Base-by-base conservation (phyloP, 345 rosid species). In the Citrus mangshanensis region DNA sequence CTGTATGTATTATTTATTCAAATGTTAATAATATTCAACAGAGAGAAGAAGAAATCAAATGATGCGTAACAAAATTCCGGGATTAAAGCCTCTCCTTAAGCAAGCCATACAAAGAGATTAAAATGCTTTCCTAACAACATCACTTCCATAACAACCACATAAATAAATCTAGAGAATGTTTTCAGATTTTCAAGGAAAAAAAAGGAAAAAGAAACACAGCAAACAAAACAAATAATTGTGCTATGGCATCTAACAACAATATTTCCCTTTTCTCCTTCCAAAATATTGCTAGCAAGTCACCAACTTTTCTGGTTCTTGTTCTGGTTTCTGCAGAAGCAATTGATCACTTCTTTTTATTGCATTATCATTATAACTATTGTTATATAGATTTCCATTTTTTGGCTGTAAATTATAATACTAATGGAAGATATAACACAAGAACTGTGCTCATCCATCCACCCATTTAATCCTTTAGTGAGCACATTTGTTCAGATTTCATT, bases 391-490 rank as follows among this genome's bases (percentile, higher is more conserved):
- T 46, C 51, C 34, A 14, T 18, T 42, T 68, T 9, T 61, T 74
- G 56, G 59, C 28, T 27, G 34, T 1, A 40, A n/a, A 19, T 6
- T 40, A 40, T 28, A 71, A 65, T 37, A 51, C 84, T 83, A 88
- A 84, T 85, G 54, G 75, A 83, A 64, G 46, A 80, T 84, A 4
- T 77, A 73, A 37, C 67, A 77, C 24, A 70, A 64, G 10, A 32
- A 82, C 77, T 86, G 87, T 75, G 78, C 78, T 60, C 67, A 58
- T 73, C 68, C 0, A 87, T 3, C 51, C 51, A 91, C 54, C 82
- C 88, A 63, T 85, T 93, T 82, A 95, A 95, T 79, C 99, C 99
- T 18, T 87, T 93, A 56, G 75, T 89, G 78, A 81, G 90, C 8
- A 85, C 90, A 71, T 78, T 85, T 72, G 68, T 88, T 74, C 99